phyloP scores from a whole-genome alignment of 2,329 filamentous ascomycete genomes.

The Exophiala phaeomuriformis region DNA sequence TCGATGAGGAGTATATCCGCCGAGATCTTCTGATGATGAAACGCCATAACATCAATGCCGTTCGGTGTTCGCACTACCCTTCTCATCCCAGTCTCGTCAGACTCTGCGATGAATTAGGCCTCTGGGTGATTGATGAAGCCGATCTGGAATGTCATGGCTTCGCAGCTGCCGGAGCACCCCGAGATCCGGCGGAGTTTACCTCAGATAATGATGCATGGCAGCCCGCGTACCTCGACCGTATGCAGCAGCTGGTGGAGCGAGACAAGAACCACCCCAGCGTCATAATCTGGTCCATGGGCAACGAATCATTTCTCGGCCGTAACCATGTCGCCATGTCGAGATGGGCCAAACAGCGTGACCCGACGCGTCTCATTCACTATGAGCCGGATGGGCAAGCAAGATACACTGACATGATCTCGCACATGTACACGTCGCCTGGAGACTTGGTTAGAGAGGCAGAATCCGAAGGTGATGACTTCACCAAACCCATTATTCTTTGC shows the following conservation, averaged over 20 bases:
- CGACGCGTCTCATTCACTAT: conserved; percentile 56
- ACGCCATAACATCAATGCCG: conserved; percentile 61
- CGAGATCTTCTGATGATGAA: conserved; percentile 62
- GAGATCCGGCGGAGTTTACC: conserved; percentile 28
- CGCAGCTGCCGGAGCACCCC: conserved; percentile 12
- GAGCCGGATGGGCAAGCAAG: conserved; percentile 56
- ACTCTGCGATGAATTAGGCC: conserved; percentile 33
- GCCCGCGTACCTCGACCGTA: conserved; percentile 60
- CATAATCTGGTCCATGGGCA: conserved; percentile 66
- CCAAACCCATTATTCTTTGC: conserved; percentile 39
- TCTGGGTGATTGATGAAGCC: conserved; percentile 35
- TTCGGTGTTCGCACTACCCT: conserved; percentile 62
- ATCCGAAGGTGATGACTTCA: conserved; percentile 39
- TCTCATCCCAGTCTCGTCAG: conserved; percentile 38
- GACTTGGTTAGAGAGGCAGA: conserved; percentile 30
- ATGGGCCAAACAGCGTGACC: conserved; percentile 52
- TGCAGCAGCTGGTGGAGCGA: conserved; percentile 55
- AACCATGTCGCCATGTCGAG: conserved; percentile 64
- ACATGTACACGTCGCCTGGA: conserved; percentile 53
- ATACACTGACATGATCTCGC: conserved; percentile 58
- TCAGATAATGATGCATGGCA: conserved; percentile 37
- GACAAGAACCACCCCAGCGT: conserved; percentile 66
- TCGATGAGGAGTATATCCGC: conserved; percentile 56
- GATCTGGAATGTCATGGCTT: conserved; percentile 36
- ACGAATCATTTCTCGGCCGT: conserved; percentile 63